Evolutionary conservation across 192 early-diverging fungal genomes (phyloP).

Genomic region (Umbelopsis sp.): DNA sequence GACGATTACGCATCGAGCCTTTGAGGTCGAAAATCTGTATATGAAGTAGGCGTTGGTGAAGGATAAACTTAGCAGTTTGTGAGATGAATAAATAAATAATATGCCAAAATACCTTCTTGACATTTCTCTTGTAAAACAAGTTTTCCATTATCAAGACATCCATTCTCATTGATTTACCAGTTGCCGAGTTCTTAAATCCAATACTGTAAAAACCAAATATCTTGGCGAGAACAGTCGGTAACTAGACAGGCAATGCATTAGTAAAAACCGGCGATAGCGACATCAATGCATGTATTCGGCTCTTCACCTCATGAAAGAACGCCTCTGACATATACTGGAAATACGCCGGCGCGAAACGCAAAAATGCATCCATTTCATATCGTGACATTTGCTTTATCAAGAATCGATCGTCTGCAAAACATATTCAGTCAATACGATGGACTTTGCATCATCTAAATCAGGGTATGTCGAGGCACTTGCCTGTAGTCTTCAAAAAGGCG

Average conservation of each 20-base stretch:
- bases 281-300: not conserved
- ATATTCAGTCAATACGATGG: not conserved
- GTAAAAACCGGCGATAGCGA: not conserved
- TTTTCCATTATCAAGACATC: slow-evolving; percentile 97
- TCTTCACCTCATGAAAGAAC: slow-evolving; percentile 70
- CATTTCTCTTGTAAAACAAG: slow-evolving; percentile 82
- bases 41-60: not conserved
- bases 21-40: slow-evolving; percentile 88
- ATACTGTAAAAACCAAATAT: slow-evolving; percentile 93
- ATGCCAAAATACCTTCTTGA: slow-evolving; percentile 54
- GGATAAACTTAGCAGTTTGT: not conserved
- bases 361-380: slow-evolving; percentile 85
- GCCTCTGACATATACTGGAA: slow-evolving; percentile 85
- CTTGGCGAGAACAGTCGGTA: slow-evolving; percentile 83
- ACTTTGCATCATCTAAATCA: not conserved
- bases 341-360: slow-evolving; percentile 88
- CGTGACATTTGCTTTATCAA: slow-evolving; percentile 89
- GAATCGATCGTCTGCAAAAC: slow-evolving; percentile 79
- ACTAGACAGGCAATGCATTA: slow-evolving; percentile 40
- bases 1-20: slow-evolving; percentile 93
- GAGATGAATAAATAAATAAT: not conserved
- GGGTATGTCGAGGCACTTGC: slow-evolving; percentile 31
- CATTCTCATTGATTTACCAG: slow-evolving; percentile 80
- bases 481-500: slow-evolving; percentile 83
- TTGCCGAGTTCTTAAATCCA: slow-evolving; percentile 78